Evolutionary conservation across 192 early-diverging fungal genomes (phyloP).

Genomic region (Cetraspora pellucida): DNA sequence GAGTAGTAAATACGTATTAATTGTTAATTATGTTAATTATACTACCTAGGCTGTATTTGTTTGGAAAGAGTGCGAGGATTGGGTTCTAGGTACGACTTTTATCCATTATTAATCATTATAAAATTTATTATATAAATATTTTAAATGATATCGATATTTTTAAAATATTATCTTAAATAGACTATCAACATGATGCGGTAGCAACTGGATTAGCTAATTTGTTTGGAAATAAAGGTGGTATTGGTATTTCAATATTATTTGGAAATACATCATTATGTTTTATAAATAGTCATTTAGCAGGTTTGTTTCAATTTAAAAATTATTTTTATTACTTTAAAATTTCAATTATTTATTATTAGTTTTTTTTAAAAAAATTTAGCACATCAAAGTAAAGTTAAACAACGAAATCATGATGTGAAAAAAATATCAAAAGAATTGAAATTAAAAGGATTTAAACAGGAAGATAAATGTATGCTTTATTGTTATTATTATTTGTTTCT

Average conservation of each 20-base stretch:
- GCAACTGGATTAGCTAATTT: constrained; percentile 47
- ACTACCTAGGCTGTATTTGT: constrained; percentile 18
- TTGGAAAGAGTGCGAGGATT: constrained; percentile 13
- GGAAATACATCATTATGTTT: constrained; percentile 51
- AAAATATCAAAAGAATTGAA: constrained; percentile 51
- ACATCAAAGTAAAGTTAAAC: constrained; percentile 42
- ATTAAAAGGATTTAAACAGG: constrained; percentile 39
- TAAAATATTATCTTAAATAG: not conserved
- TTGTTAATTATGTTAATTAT: too few species aligned
- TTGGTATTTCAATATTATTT: constrained; percentile 53
- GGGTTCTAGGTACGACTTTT: not conserved
- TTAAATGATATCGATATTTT: too few species aligned
- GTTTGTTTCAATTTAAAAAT: constrained; percentile 24
- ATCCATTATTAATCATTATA: too few species aligned
- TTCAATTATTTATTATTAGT: not conserved
- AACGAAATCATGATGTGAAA: constrained; percentile 46
- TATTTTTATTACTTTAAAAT: too few species aligned
- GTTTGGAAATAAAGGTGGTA: constrained; percentile 55
- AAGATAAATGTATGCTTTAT: constrained; percentile 24
- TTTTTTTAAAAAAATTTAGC: constrained; percentile 42
- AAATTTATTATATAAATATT: too few species aligned
- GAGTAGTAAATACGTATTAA: too few species aligned
- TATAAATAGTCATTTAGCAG: constrained; percentile 55
- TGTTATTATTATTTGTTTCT: not conserved
- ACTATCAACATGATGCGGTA: constrained; percentile 39